Evolutionary conservation across 805 yeast genomes (phyloP), one percentile per base, ranked within the genome.

Genomic region (Suhomyces pyralidae): DNA sequence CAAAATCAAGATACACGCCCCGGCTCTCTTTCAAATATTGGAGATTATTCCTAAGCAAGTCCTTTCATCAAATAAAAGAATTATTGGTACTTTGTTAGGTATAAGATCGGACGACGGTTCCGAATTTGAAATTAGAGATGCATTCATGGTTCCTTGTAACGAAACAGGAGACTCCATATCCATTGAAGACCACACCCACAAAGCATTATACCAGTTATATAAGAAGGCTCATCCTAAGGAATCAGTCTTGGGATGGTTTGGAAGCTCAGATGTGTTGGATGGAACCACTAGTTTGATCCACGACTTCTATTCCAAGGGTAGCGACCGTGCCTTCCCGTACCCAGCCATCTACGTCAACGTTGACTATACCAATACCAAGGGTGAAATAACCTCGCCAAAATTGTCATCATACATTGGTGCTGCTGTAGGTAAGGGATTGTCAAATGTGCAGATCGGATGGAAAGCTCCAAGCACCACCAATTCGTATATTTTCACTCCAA

Each of bases 231-330:
- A 85, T 70, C 93, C 94, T 52, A 87, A 86, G 65, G 87, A 85
- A 58, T 78, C 79, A 49, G 86, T 90, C 51, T 78, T 90, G 46
- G 97, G 97, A 51, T 90, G 97, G 97, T 90, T 88, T 67, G 84
- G 86, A 48, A 75, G 81, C 42, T 75, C 86, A 15, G 73, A 76
- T 46, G 76, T 75, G 58, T 80, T 89, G 57, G 92, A 88, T 70
- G 78, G 82, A 51, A 81, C 86, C 67, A 82, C 91, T 12, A 89
- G 89, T 8, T 78, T 88, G 58, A 84, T 90, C 62, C 96, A 90
- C 67, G 93, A 86, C 63, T 86, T 88, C 64, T 90, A 86, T 73
- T 76, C 84, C 40, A 84, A 85, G 61, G 86, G 88, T 52, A 70
- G 78, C 15, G 86, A 83, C 62, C 83, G 90, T 54, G 83, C 90